phyloP scores from a whole-genome alignment of 768 basidiomycete genomes.

The Exsudoporus frostii region DNA sequence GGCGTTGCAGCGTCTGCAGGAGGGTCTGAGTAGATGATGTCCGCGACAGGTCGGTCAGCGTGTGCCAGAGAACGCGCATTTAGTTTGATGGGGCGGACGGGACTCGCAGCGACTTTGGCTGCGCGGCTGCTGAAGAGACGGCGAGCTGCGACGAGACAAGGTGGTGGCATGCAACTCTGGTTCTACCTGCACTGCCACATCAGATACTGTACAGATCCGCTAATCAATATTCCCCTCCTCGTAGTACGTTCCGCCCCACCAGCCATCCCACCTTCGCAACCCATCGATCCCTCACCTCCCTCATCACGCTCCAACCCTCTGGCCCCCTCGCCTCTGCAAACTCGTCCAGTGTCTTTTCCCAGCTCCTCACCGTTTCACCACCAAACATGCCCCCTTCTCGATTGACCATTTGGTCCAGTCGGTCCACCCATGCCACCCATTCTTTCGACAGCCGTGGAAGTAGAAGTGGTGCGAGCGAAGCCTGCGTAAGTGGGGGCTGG shows the following conservation, averaged over 20 bases:
- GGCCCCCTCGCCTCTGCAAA: constrained; percentile 53
- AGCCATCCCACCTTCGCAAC: constrained; percentile 77
- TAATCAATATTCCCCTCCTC: constrained; percentile 16
- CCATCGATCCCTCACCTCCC: constrained; percentile 60
- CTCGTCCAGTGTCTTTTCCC: constrained; percentile 68
- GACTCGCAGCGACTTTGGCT: too few species aligned
- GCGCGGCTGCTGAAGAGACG: too few species aligned
- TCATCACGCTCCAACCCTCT: constrained; percentile 40
- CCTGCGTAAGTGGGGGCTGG: constrained; percentile 65
- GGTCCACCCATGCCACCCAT: constrained; percentile 75
- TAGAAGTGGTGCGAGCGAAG: constrained; percentile 53
- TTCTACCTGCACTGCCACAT: too few species aligned
- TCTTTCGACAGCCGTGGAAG: constrained; percentile 66
- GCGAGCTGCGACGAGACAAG: too few species aligned
- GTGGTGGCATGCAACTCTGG: too few species aligned
- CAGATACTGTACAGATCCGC: not conserved
- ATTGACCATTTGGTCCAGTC: constrained; percentile 69
- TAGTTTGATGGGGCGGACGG: constrained; percentile 17
- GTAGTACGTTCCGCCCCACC: constrained; percentile 44
- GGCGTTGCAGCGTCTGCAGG: constrained; percentile 1
- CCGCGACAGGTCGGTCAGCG: too few species aligned
- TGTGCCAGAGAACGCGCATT: too few species aligned
- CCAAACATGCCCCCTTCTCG: constrained; percentile 77
- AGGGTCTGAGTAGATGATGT: constrained; percentile 5
- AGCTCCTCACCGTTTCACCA: constrained; percentile 59